Percentiles rank a stretch among this genome's conserved stretches.
Conservation (phyloP, 106 monocot species). For the Acanthochlamys bracteata region DNA sequence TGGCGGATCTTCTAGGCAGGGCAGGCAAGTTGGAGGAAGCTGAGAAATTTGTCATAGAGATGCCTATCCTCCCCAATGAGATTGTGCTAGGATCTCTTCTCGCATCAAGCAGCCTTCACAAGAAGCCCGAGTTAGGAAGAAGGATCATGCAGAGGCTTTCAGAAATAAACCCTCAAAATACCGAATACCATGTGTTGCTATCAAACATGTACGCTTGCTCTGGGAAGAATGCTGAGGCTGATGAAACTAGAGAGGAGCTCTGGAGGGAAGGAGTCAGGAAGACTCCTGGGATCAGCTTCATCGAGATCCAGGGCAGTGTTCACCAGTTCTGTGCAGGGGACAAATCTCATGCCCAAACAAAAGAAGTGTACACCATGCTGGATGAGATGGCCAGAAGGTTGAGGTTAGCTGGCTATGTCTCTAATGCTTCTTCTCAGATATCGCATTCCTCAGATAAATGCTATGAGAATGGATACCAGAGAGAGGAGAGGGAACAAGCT, state of each 20-base stretch:
- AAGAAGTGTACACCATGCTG: conserved; percentile 31
- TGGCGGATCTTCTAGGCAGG: conserved; percentile 67
- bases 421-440: conserved; percentile 13
- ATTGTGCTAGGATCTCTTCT: conserved; percentile 68
- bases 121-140: conserved; percentile 29
- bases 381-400: conserved; percentile 37
- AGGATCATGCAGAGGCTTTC: conserved; percentile 33
- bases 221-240: conserved; percentile 30
- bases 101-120: conserved; percentile 46
- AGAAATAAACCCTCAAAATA: conserved; percentile 16
- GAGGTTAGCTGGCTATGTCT: conserved; percentile 28
- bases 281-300: conserved; percentile 51
- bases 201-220: conserved; percentile 34
- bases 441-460: conserved; percentile 13
- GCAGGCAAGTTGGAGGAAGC: conserved; percentile 55
- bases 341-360: conserved; percentile 38
- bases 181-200: conserved; percentile 36
- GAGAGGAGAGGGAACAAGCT: conserved; percentile 46
- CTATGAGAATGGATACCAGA: conserved; percentile 1
- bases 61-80: conserved; percentile 55
- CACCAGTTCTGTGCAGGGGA: conserved; percentile 55
- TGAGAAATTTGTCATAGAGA: conserved; percentile 34
- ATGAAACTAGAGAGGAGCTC: conserved; percentile 21
- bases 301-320: conserved; percentile 35
- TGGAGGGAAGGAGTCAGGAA: conserved; percentile 26